A percentile compares a stretch with the other conserved stretches of the same genome.
Evolutionary conservation across 2,329 filamentous ascomycete species (phyloP).

Genomic region (Ceratocystis diversiconidia): DNA sequence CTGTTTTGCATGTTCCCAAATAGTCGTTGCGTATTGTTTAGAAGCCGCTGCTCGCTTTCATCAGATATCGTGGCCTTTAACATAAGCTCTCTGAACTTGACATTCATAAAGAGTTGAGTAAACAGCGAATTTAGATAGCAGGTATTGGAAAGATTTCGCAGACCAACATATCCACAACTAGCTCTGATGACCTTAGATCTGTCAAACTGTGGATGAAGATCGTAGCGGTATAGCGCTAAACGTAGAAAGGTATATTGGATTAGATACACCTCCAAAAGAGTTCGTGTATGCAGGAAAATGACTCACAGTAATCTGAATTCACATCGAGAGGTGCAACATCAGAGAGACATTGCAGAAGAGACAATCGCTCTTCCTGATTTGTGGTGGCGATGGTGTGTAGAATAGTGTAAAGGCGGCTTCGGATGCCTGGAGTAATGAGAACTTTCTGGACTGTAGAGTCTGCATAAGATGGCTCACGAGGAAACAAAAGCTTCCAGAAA

Average conservation of each 20-base stretch:
- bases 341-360: neutral
- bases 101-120: constrained; percentile 93
- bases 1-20: constrained; percentile 81
- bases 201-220: constrained; percentile 49
- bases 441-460: constrained; percentile 24
- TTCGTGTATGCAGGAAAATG: neutral
- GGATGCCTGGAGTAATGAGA: neutral
- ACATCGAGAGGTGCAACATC: constrained; percentile 22
- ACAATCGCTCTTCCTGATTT: neutral
- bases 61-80: constrained; percentile 47
- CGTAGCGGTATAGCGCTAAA: constrained; percentile 42
- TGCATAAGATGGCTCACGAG: constrained; percentile 29
- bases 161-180: constrained; percentile 67
- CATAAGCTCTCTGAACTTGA: constrained; percentile 74
- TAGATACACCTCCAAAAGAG: neutral
- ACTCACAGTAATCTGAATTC: constrained; percentile 2
- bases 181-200: constrained; percentile 55
- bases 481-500: constrained; percentile 54
- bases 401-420: neutral
- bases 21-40: constrained; percentile 63
- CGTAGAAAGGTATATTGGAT: neutral
- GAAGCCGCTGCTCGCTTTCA: constrained; percentile 47
- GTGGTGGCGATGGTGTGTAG: neutral
- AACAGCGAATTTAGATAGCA: constrained; percentile 94
- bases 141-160: constrained; percentile 88